phyloP scores from a whole-genome alignment of 192 early-diverging fungal species.

The Umbelopsis sp. region DNA sequence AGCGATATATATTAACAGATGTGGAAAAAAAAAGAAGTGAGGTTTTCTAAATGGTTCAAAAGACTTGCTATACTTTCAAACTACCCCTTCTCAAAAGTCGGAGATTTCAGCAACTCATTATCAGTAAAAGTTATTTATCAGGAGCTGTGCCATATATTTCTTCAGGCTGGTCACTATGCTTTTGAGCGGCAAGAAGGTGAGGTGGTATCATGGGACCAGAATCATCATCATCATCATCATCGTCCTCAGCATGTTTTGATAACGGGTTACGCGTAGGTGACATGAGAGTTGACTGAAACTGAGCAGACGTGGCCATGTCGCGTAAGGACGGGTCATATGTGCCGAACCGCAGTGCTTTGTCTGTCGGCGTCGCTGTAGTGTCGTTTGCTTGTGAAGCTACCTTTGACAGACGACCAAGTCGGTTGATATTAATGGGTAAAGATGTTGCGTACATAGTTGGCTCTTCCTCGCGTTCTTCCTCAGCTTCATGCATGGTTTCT shows the following conservation, averaged over 20 bases:
- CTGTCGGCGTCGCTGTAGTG: background rate
- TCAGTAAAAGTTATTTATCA: background rate
- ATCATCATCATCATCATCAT: constrained; percentile 16
- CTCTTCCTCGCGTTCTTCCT: background rate
- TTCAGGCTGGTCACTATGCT: background rate
- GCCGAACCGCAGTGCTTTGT: background rate
- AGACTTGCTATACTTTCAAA: too few species aligned
- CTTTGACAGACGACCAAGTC: background rate
- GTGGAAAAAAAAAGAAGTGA: background rate
- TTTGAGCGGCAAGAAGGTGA: constrained; percentile 17
- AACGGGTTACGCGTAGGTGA: background rate
- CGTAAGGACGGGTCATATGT: constrained; percentile 1
- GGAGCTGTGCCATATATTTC: constrained; percentile 14
- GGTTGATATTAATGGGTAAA: constrained; percentile 18
- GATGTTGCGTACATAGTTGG: constrained; percentile 18
- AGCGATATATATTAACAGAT: background rate
- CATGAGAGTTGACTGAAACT: background rate
- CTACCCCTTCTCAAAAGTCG: background rate
- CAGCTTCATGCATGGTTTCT: background rate
- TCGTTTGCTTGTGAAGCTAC: background rate
- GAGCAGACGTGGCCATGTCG: background rate
- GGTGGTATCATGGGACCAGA: constrained; percentile 25
- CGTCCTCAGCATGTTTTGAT: background rate
- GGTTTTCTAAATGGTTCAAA: too few species aligned
- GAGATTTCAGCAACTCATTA: background rate